Evolutionary conservation across 1,284 basidiomycete species (phyloP).

Genomic region (Acaromyces ingoldii): DNA sequence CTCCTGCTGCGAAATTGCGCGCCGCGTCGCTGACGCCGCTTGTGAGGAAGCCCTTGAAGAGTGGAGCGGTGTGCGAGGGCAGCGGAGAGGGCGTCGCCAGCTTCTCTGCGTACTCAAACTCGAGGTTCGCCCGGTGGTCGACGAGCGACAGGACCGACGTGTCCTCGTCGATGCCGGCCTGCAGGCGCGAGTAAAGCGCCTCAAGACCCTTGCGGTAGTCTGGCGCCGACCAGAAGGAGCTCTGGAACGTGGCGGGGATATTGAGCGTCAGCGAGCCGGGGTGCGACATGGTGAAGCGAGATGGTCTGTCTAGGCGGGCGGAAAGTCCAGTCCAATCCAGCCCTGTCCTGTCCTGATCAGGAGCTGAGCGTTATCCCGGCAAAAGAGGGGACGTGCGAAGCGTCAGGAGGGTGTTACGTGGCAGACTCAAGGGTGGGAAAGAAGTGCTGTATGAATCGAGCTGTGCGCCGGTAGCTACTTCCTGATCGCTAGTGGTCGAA

Average conservation of each 20-base stretch:
- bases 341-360: no score
- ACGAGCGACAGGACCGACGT: slow-evolving; percentile 38
- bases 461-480: no score
- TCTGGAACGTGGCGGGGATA: slow-evolving; percentile 38
- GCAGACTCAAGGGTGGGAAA: no score
- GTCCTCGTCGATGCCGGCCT: slow-evolving; percentile 46
- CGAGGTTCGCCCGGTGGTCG: slow-evolving; percentile 35
- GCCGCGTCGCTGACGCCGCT: background rate
- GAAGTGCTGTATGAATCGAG: no score
- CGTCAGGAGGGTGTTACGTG: no score
- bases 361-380: no score
- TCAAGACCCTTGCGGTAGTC: slow-evolving; percentile 40
- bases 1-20: background rate
- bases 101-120: slow-evolving; percentile 32
- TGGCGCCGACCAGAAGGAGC: slow-evolving; percentile 46
- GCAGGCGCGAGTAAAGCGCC: slow-evolving; percentile 36
- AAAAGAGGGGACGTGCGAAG: no score
- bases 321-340: no score
- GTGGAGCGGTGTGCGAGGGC: slow-evolving; percentile 17
- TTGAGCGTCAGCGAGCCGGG: slow-evolving; percentile 33
- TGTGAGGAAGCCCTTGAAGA: slow-evolving; percentile 18
- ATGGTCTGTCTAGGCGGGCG: no score
- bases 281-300: slow-evolving; percentile 28
- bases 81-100: slow-evolving; percentile 24
- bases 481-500: no score